Conservation (phyloP, 441 rosid genomes). For the Adansonia madagascariensis region DNA sequence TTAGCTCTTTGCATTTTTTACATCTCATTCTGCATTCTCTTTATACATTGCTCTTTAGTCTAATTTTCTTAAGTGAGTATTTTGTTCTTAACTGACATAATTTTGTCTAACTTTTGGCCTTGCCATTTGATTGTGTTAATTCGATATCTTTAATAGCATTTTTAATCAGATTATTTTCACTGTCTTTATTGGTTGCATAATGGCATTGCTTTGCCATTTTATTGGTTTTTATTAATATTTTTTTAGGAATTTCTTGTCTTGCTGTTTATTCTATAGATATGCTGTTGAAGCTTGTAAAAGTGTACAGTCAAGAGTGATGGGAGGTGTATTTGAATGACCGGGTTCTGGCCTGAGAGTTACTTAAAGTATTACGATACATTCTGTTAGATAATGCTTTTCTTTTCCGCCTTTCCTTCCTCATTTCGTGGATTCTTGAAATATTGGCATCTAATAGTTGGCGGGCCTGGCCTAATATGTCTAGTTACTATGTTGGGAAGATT, state of each 20-base stretch:
- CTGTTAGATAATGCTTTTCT: conserved; percentile 16
- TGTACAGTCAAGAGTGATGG: background rate
- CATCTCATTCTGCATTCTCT: conserved; percentile 10
- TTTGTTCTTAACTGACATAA: conserved; percentile 4
- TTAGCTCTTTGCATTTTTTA: conserved; percentile 5
- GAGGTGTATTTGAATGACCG: background rate
- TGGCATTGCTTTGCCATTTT: background rate
- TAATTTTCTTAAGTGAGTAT: background rate
- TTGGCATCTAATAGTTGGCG: background rate
- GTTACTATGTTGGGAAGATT: conserved; percentile 1
- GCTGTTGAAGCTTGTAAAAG: background rate
- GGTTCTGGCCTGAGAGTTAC: background rate
- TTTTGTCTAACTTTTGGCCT: background rate
- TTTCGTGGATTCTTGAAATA: conserved; percentile 6
- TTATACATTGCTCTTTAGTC: conserved; percentile 3
- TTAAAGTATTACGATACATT: background rate
- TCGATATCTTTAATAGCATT: background rate
- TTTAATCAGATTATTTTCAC: background rate
- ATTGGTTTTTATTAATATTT: background rate
- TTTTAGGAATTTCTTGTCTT: background rate
- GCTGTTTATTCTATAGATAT: background rate
- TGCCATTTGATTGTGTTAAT: conserved; percentile 14
- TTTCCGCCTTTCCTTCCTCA: background rate
- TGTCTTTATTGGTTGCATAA: background rate
- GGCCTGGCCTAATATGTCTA: background rate